Percentiles rank a stretch among this genome's conserved stretches.
phyloP scores from a whole-genome alignment of 495 filamentous ascomycete species.

The Delitschia confertaspora region DNA sequence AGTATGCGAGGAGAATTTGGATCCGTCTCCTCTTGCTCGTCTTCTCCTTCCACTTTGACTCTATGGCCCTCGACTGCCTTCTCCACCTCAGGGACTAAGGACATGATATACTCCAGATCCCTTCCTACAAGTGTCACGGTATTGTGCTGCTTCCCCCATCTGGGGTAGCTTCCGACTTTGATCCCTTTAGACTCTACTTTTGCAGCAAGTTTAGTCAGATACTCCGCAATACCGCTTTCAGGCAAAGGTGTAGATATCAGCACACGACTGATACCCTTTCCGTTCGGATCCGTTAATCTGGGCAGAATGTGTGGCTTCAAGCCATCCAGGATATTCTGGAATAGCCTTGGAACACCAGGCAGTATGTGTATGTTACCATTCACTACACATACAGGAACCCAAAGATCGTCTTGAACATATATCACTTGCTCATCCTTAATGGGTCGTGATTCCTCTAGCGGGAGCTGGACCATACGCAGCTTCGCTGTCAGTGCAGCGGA shows the following conservation, averaged over 20 bases:
- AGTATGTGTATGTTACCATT: constrained; percentile 92
- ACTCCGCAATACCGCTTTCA: constrained; percentile 76
- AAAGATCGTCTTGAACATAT: constrained; percentile 71
- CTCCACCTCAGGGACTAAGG: constrained; percentile 53
- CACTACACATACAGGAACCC: constrained; percentile 81
- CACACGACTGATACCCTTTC: constrained; percentile 66
- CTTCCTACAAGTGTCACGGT: constrained; percentile 84
- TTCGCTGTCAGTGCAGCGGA: constrained; percentile 70
- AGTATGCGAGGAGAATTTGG: too few species aligned
- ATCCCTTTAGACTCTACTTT: constrained; percentile 63
- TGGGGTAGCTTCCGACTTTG: constrained; percentile 94
- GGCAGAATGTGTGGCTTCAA: constrained; percentile 61
- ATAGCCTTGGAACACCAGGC: constrained; percentile 80
- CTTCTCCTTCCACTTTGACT: constrained; percentile 51
- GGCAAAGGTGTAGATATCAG: constrained; percentile 76
- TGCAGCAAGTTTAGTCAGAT: constrained; percentile 67
- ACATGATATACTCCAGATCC: constrained; percentile 54
- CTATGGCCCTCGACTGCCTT: constrained; percentile 48
- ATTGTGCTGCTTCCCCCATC: constrained; percentile 81
- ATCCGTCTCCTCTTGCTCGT: constrained; percentile 36
- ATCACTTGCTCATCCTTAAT: constrained; percentile 58
- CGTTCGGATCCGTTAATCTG: constrained; percentile 65
- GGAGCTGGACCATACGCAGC: constrained; percentile 81
- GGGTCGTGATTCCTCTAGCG: constrained; percentile 55
- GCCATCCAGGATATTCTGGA: constrained; percentile 66